Evolutionary conservation across 768 basidiomycete genomes (phyloP).

Genomic region (Leucocoprinus birnbaumii): DNA sequence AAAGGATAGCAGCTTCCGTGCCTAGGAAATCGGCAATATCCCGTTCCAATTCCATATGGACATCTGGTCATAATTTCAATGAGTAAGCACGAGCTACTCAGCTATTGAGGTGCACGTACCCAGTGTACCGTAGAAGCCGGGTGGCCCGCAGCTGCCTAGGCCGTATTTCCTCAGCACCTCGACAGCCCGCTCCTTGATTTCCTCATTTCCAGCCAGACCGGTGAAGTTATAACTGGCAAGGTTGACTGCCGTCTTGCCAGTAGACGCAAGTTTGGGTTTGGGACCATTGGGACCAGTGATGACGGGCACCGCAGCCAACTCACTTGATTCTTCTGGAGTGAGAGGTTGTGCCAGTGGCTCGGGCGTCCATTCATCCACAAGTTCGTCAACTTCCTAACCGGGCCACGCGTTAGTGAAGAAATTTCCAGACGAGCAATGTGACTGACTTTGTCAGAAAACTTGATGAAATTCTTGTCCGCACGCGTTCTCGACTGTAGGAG

Average conservation of each 20-base stretch:
- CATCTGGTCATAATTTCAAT: constrained; percentile 49
- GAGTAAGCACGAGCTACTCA: background rate
- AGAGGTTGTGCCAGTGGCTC: constrained; percentile 75
- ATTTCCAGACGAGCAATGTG: background rate
- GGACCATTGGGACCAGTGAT: constrained; percentile 80
- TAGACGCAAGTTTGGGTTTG: constrained; percentile 72
- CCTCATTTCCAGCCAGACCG: constrained; percentile 84
- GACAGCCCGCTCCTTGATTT: constrained; percentile 81
- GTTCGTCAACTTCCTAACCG: constrained; percentile 88
- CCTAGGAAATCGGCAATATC: constrained; percentile 91
- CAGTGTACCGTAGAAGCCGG: constrained; percentile 95
- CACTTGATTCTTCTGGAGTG: constrained; percentile 53
- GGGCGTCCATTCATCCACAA: constrained; percentile 94
- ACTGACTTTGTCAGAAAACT: constrained; percentile 86
- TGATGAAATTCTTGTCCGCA: constrained; percentile 86
- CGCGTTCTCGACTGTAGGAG: constrained; percentile 88
- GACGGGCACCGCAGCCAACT: constrained; percentile 74
- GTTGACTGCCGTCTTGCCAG: constrained; percentile 77
- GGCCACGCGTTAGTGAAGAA: background rate
- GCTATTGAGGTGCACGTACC: constrained; percentile 49
- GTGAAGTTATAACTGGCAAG: constrained; percentile 91
- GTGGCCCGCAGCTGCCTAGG: constrained; percentile 92
- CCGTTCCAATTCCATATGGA: constrained; percentile 85
- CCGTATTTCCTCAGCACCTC: constrained; percentile 88
- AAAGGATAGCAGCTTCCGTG: constrained; percentile 85